phyloP scores from a whole-genome alignment of 2,329 filamentous ascomycete genomes.

The Colletotrichum falcatum region DNA sequence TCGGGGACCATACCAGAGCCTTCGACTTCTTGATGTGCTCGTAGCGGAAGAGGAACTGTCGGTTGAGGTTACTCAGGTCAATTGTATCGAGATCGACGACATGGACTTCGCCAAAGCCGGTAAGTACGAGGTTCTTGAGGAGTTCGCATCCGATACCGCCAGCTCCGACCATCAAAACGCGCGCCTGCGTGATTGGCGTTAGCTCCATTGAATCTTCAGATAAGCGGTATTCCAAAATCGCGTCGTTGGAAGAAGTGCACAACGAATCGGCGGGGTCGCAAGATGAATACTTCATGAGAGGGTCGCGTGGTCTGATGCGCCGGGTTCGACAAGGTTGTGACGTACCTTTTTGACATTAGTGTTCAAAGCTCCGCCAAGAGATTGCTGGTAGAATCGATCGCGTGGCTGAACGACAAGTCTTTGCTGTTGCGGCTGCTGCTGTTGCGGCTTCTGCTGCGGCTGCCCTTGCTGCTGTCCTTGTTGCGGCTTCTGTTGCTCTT shows the following conservation, averaged over 20 bases:
- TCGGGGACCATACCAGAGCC: conserved; percentile 74
- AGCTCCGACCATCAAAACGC: conserved; percentile 93
- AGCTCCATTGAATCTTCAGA: conserved; percentile 45
- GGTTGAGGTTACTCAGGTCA: conserved; percentile 96
- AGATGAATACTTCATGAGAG: background rate
- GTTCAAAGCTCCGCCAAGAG: conserved; percentile 74
- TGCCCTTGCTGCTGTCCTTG: background rate
- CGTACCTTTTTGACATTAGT: conserved; percentile 76
- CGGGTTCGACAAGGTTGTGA: conserved; percentile 28
- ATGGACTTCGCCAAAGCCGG: conserved; percentile 92
- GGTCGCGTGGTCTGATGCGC: conserved; percentile 39
- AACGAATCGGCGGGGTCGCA: background rate
- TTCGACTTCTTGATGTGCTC: conserved; percentile 99
- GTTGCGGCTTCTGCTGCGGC: background rate
- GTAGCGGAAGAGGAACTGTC: conserved; percentile 95
- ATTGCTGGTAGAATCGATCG: conserved; percentile 71
- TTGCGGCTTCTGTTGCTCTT: conserved; percentile 3
- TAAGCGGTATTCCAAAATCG: conserved; percentile 13
- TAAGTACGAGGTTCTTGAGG: conserved; percentile 93
- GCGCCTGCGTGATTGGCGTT: conserved; percentile 69
- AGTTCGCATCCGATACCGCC: conserved; percentile 98
- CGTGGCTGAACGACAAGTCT: conserved; percentile 51
- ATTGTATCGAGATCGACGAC: conserved; percentile 98
- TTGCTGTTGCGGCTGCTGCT: conserved; percentile 34
- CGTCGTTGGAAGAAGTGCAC: background rate